Base-by-base conservation (phyloP, 2,329 filamentous ascomycete genomes). In the Cladophialophora yegresii region DNA sequence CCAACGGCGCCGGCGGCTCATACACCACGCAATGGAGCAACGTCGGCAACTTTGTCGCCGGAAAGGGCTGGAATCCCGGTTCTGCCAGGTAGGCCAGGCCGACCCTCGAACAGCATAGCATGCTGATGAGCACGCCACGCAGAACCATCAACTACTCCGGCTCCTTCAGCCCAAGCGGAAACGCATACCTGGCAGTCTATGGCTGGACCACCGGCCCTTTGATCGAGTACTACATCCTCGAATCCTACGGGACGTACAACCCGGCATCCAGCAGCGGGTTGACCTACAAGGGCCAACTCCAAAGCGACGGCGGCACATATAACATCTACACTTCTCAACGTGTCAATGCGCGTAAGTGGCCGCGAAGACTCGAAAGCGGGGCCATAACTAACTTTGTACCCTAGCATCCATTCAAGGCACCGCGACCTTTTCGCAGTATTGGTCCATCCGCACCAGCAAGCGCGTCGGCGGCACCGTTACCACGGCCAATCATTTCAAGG, bases 1-100 rank as follows among this genome's bases (percentile, higher is more conserved):
- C 71, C 60, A 83, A 83, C 71, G 76, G 76, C 1, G 69, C 71
- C 4, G 76, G 69, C 2, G 82, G 81, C 0, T 71, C 75, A 30
- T 84, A 84, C 75, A 77, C 70, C 36, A 76, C 81, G 0, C 70
- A 69, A 40, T 85, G 83, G 83, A 72, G 66, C 50, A 76, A 77
- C 54, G 75, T 73, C 26, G 83, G 82, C 36, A 84, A 85, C 77
- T 82, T 85, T 53, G 83, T 85, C 33, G 82, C 77, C 63, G 85
- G 84, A 33, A 86, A 85, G 75, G 84, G 85, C 45, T 86, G 84
- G 83, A 80, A 80, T 62, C 80, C 83, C 20, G 84, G 84, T 53
- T 79, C 73, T 63, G 73, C 77, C 32, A 77, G 81, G 82, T 85
- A 78, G 64, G 75, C 65, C 22, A 1, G 0, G 10, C 8, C 4